These are phyloP conservation scores for Phytophthora megakarya DNA, from an alignment of 352 stramenopile genomes.

Conservation along the genomic window DNA sequence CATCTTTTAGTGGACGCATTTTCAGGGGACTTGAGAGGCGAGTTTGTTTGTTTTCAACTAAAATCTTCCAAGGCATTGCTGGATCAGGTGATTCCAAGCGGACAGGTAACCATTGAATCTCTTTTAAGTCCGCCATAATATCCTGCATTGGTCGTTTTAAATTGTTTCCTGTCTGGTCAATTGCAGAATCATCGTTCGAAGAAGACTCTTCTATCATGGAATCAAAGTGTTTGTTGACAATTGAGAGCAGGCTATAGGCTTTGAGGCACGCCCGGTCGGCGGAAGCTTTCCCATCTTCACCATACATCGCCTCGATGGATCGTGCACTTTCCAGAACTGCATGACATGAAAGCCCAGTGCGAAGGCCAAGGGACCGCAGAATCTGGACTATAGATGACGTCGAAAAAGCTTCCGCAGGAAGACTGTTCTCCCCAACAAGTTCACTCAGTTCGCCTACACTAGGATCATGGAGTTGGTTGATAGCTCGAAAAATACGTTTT, in stretches of 20 bases:
- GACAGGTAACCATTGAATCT: conserved; percentile 53
- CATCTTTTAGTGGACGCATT: conserved; percentile 58
- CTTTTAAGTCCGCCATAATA: conserved; percentile 42
- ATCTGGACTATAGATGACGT: conserved; percentile 53
- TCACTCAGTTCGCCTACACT: conserved; percentile 65
- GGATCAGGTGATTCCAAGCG: conserved; percentile 31
- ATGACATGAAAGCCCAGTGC: conserved; percentile 65
- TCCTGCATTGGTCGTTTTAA: conserved; percentile 23
- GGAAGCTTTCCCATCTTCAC: conserved; percentile 19
- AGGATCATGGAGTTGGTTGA: conserved; percentile 74
- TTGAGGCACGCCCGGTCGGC: conserved; percentile 42
- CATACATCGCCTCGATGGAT: conserved; percentile 60
- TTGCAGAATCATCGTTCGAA: conserved; percentile 11
- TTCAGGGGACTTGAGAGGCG: conserved; percentile 45
- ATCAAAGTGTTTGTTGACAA: conserved; percentile 85
- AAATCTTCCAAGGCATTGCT: conserved; percentile 67
- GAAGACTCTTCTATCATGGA: conserved; percentile 41
- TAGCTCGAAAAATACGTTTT: conserved; percentile 50
- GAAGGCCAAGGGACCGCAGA: conserved; percentile 59
- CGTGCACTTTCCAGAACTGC: conserved; percentile 72
- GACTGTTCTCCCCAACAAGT: conserved; percentile 67
- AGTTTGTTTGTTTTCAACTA: neutral
- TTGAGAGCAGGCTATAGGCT: conserved; percentile 57
- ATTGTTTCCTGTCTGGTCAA: conserved; percentile 14
- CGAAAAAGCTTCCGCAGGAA: conserved; percentile 60